Conservation (phyloP, 2,329 filamentous ascomycete species). For the Pseudopyricularia cyperi region DNA sequence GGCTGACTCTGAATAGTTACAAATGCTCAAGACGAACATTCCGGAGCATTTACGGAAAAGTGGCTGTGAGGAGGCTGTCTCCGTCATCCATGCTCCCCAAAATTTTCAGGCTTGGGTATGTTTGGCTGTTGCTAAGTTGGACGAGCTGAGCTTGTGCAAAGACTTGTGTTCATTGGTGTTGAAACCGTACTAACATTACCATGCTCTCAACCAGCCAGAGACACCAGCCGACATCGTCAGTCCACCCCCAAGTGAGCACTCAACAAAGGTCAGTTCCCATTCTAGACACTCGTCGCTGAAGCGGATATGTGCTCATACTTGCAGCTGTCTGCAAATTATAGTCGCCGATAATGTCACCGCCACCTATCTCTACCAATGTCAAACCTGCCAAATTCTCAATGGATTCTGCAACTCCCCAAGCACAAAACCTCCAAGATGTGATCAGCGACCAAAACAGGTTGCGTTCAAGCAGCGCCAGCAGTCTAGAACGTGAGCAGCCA, state of each 20-base stretch:
- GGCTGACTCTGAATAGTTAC: slow-evolving; percentile 21
- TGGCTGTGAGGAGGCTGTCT: slow-evolving; percentile 66
- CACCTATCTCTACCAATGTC: slow-evolving; percentile 64
- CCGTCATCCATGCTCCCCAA: slow-evolving; percentile 81
- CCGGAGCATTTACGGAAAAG: slow-evolving; percentile 42
- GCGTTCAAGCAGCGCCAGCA: slow-evolving; percentile 57
- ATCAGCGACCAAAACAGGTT: slow-evolving; percentile 39
- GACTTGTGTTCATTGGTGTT: background rate
- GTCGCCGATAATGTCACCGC: slow-evolving; percentile 40
- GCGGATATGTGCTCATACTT: background rate
- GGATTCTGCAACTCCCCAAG: slow-evolving; percentile 64
- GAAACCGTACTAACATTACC: slow-evolving; percentile 1
- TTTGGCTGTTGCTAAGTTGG: background rate
- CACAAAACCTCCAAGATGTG: slow-evolving; percentile 70
- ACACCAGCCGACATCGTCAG: slow-evolving; percentile 21
- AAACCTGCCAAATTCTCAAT: slow-evolving; percentile 51
- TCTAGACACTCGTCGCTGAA: background rate
- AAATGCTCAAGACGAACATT: slow-evolving; percentile 43
- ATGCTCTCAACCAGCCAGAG: slow-evolving; percentile 8
- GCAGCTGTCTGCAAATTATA: slow-evolving; percentile 9
- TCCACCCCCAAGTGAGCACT: slow-evolving; percentile 19
- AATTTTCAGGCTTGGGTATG: slow-evolving; percentile 72
- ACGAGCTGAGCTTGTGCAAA: background rate
- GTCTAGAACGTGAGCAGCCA: slow-evolving; percentile 56
- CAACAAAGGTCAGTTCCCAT: slow-evolving; percentile 19